These are phyloP conservation scores for Orbilia ellipsospora DNA, from an alignment of 2,329 filamentous ascomycete genomes.

Conservation along the genomic window DNA sequence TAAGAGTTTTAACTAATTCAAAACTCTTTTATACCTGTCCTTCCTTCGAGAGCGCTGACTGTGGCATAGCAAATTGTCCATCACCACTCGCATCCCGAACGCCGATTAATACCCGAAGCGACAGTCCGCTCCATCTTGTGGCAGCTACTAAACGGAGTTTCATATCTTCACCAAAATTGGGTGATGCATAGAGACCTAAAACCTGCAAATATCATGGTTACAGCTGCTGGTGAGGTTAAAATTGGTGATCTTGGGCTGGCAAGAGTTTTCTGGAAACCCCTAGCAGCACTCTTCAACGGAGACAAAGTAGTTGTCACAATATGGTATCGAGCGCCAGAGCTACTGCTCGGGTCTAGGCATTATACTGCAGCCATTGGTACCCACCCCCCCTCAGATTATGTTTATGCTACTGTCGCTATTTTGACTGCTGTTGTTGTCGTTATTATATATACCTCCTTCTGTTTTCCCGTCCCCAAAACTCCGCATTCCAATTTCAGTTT, in stretches of 20 bases:
- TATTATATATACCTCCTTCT: too few species aligned
- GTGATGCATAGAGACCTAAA: constrained; percentile 96
- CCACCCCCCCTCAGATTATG: not conserved
- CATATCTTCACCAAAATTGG: constrained; percentile 97
- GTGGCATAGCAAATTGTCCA: constrained; percentile 82
- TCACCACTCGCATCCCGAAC: constrained; percentile 79
- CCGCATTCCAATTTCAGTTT: too few species aligned
- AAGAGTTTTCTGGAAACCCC: constrained; percentile 89
- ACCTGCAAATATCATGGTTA: constrained; percentile 99
- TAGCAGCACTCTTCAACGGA: constrained; percentile 89
- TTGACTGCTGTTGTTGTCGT: too few species aligned
- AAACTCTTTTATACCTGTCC: not conserved
- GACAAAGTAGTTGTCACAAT: constrained; percentile 99
- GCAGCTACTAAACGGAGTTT: constrained; percentile 91
- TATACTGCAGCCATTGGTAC: constrained; percentile 86
- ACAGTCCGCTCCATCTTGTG: constrained; percentile 96
- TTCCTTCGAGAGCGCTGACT: constrained; percentile 7
- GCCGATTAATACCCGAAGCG: constrained; percentile 83
- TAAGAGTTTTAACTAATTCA: constrained; percentile 15
- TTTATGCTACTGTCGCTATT: not conserved
- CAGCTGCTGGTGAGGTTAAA: constrained; percentile 86
- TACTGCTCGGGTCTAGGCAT: constrained; percentile 90
- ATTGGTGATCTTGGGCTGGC: constrained; percentile 95
- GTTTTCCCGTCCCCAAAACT: too few species aligned
- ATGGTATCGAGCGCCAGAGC: constrained; percentile 96